These are phyloP conservation scores for Coleophoma eucalyptorum DNA, from an alignment of 2,329 filamentous ascomycete species.

Conservation along the genomic window DNA sequence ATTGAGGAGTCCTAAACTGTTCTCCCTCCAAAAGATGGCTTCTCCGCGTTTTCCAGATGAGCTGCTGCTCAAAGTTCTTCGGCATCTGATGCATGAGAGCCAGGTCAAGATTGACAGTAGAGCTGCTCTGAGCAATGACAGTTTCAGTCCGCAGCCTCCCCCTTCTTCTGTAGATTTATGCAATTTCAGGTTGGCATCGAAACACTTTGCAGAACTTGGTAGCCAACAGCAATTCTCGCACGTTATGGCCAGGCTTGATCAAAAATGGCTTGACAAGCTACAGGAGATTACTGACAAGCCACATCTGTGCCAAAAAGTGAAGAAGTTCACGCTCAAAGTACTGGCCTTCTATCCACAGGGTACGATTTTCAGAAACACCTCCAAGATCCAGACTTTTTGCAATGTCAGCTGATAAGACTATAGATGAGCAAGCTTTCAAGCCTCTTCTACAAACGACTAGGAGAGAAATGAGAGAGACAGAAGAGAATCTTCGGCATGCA, in stretches of 20 bases:
- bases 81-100: slow-evolving; percentile 45
- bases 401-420: not conserved
- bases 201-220: slow-evolving; percentile 44
- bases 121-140: slow-evolving; percentile 45
- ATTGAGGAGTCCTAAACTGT: no score
- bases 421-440: not conserved
- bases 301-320: slow-evolving; percentile 47
- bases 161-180: slow-evolving; percentile 30
- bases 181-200: slow-evolving; percentile 42
- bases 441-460: not conserved
- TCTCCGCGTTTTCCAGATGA: slow-evolving; percentile 23
- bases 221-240: slow-evolving; percentile 46
- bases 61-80: slow-evolving; percentile 43
- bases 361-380: slow-evolving; percentile 18
- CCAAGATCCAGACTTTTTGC: not conserved
- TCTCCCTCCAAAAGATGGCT: no score
- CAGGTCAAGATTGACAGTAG: slow-evolving; percentile 42
- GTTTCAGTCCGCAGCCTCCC: slow-evolving; percentile 39
- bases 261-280: slow-evolving; percentile 41
- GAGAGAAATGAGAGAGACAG: no score
- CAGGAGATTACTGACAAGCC: slow-evolving; percentile 42
- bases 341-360: slow-evolving; percentile 54
- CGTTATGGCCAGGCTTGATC: slow-evolving; percentile 42
- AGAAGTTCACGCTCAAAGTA: slow-evolving; percentile 56
- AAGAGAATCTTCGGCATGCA: no score